Percentiles rank a stretch among this genome's conserved stretches.
Evolutionary conservation across 2,329 filamentous ascomycete genomes (phyloP).

Genomic region (Ceratocystis ficicola): DNA sequence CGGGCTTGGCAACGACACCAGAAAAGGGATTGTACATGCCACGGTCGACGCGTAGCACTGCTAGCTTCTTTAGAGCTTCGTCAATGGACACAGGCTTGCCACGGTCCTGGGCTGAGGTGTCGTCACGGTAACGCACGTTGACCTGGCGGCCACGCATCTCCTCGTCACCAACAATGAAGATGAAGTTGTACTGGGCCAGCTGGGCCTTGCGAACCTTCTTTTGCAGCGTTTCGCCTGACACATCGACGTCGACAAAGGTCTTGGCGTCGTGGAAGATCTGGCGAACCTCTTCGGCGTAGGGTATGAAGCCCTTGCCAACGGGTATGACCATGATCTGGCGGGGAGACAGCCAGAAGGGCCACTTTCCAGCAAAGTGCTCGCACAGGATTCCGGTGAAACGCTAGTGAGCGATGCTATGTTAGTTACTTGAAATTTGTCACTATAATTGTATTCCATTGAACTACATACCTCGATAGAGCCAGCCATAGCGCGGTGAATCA

Average conservation of each 20-base stretch:
- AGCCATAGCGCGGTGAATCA: slow-evolving; percentile 78
- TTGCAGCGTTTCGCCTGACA: slow-evolving; percentile 61
- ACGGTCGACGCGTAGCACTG: slow-evolving; percentile 38
- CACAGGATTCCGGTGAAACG: slow-evolving; percentile 61
- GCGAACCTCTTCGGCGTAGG: slow-evolving; percentile 66
- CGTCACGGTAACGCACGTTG: slow-evolving; percentile 52
- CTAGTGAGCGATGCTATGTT: slow-evolving; percentile 28
- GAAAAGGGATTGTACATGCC: slow-evolving; percentile 24
- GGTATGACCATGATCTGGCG: slow-evolving; percentile 64
- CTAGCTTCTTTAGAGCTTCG: slow-evolving; percentile 45
- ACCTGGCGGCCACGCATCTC: slow-evolving; percentile 49
- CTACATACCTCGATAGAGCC: slow-evolving; percentile 39
- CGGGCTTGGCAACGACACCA: slow-evolving; percentile 18
- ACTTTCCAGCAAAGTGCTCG: slow-evolving; percentile 77
- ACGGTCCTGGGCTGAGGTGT: slow-evolving; percentile 48
- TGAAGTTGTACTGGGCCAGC: slow-evolving; percentile 71
- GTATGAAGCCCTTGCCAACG: slow-evolving; percentile 57
- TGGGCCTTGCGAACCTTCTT: slow-evolving; percentile 83
- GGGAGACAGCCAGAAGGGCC: slow-evolving; percentile 83
- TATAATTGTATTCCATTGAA: neutral
- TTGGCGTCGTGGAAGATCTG: slow-evolving; percentile 52
- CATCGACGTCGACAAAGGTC: slow-evolving; percentile 51
- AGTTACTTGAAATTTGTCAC: neutral
- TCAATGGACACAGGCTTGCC: slow-evolving; percentile 46
- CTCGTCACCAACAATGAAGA: slow-evolving; percentile 56